Base-by-base conservation (phyloP, 805 yeast genomes). In the Ogataea ganodermae region DNA sequence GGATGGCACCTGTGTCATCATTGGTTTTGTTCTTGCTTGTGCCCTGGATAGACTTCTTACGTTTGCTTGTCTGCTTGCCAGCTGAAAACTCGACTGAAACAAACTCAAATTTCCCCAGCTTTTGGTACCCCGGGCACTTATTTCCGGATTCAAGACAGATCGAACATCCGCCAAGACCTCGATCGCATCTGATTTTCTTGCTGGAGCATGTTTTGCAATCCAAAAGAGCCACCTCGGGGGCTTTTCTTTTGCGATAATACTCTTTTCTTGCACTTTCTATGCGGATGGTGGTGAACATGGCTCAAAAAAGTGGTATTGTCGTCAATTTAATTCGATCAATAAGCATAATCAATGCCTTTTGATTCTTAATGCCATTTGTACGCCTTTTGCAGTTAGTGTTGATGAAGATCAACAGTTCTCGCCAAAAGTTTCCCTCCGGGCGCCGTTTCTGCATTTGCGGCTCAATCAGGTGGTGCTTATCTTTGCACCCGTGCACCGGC, bases 211-310 rank as follows among this genome's bases (percentile, higher is more conserved):
- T 23, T n/a, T 23, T n/a, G 30, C 44, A 42, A 23, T 47, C 47
- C 14, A 18, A 28, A 12, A 23, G 28, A 12, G 23, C n/a, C 30
- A n/a, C 26, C 3, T 24, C 41, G 1, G 35, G 9, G 10, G 32
- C 27, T 26, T 37, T 42, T 18, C 20, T 28, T 21, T 33, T 47
- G 22, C 41, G 45, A 32, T 43, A 47, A 23, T 46, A 46, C 36
- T 35, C 28, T 26, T 30, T 40, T 22, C 49, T 45, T 2, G 45
- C 39, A 9, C 27, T 45, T 20, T 45, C 45, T 14, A 39, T 22
- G 8, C 36, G 36, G 4, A 33, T 33, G 7, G 36, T 33, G 13
- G 23, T 33, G 23, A 33, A 33, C 36, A 33, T 33, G 27, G 27
- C 27, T 24, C 27, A 24, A 7, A 10, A 7, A 24, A 7, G 9